A percentile compares a stretch with the other conserved stretches of the same genome.
phyloP scores from a whole-genome alignment of 192 early-diverging fungal genomes.

The Backusella luteola region DNA sequence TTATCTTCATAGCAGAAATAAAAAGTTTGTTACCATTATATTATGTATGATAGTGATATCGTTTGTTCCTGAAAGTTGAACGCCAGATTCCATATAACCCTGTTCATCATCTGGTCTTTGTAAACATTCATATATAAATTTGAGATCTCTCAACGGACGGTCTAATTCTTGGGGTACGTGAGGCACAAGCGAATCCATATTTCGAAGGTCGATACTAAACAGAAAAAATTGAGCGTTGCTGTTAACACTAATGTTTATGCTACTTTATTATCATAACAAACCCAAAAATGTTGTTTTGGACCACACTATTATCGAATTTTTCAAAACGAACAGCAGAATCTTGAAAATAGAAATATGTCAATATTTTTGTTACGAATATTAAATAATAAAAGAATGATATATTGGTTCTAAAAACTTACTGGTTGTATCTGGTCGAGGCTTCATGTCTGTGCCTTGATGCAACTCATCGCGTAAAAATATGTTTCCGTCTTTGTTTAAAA shows the following conservation, averaged over 20 bases:
- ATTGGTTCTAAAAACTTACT: slow-evolving; percentile 12
- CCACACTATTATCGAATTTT: slow-evolving; percentile 7
- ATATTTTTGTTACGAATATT: background rate
- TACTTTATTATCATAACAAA: background rate
- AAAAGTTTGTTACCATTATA: slow-evolving; percentile 13
- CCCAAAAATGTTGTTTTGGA: slow-evolving; percentile 33
- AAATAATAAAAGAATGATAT: background rate
- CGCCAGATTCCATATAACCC: slow-evolving; percentile 25
- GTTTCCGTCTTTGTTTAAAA: slow-evolving; percentile 20
- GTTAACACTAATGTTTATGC: slow-evolving; percentile 2
- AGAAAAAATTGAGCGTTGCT: background rate
- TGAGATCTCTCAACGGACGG: background rate
- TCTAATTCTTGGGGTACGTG: background rate
- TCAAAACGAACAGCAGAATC: slow-evolving; percentile 24
- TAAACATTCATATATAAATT: slow-evolving; percentile 13
- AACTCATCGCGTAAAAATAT: slow-evolving; percentile 23
- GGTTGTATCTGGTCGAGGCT: slow-evolving; percentile 13
- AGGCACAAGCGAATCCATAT: slow-evolving; percentile 6
- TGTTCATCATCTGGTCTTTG: slow-evolving; percentile 10
- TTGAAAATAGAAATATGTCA: background rate
- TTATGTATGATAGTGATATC: slow-evolving; percentile 29
- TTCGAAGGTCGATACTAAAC: slow-evolving; percentile 24
- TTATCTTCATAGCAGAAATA: background rate
- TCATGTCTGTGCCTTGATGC: slow-evolving; percentile 17
- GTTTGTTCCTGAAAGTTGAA: slow-evolving; percentile 20